Evolutionary conservation across 306 rosid genomes (phyloP), one percentile per base, ranked within the genome.

Genomic region (Astragalus glycyphyllos): DNA sequence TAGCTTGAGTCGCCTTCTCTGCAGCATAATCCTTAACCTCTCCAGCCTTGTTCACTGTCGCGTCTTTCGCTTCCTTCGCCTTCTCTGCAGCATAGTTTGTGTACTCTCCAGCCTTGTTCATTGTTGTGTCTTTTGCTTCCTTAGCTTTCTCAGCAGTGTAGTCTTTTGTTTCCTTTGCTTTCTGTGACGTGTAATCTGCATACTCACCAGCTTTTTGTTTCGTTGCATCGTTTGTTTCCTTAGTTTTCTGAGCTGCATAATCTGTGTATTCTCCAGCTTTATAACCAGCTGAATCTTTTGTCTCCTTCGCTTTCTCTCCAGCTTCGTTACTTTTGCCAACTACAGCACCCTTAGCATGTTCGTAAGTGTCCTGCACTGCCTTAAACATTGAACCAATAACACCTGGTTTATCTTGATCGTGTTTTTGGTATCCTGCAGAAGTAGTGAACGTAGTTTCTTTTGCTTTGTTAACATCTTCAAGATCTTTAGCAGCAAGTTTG

Each of bases 301-400:
- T 64, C 29, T 60, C 51, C 11, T 68, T 73, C 1, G 70, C 32
- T 47, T 1, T 26, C 8, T 37, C 47, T 0, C 9, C 26, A 14
- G 47, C 26, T 3, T 80, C 75, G 0, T 74, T 69, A 72, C 76
- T 49, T 58, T 84, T 89, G 1, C 93, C 97, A 35, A 87, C 87
- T 31, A 89, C 86, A 6, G 86, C 89, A 42, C 89, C 96, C 45
- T 91, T 91, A 0, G 92, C 90, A 9, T 80, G 85, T 51, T 76
- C 87, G 34, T 23, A 53, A 5, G 83, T 84, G 53, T 68, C 84
- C 0, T 78, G 80, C 63, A 85, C 96, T 0, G 81, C 88, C 65
- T 34, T 79, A 6, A 89, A 23, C 75, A 89, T 79, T 7, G 92
- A 85, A 1, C 92, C 89, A 2, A 89, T 65, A 3, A 89, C 83